Base-by-base conservation (phyloP, 192 early-diverging fungal species). In the Linnemannia hyalina region DNA sequence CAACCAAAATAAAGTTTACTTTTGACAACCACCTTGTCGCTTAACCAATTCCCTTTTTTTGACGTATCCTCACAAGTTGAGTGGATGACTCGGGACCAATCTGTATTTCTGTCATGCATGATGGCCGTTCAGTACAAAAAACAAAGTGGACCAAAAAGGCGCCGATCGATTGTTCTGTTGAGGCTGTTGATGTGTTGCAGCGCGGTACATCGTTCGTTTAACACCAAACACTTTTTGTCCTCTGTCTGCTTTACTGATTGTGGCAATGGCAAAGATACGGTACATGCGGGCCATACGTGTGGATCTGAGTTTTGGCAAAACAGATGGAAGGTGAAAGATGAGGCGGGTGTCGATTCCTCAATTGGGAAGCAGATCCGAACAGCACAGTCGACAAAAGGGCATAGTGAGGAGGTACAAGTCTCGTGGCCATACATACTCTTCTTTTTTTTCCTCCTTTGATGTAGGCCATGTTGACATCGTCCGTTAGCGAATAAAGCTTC, bases 41-140 rank as follows among this genome's bases (percentile, higher is more conserved):
- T 52, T 52, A 52, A 16, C 49, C 49, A 52, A 52, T 52, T 18
- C 18, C 18, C 18, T 5, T 52, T 52, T 52, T 52, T 52, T 52
- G 49, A 52, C 49, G 49, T 52, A 52, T 16, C 0, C 1, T 5
- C 44, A 15, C 44, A 11, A 46, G 44, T 52, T 52, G 15, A 22
- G 49, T 18, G 4, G 44, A n/a, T 77, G 76, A 77, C 76, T 77
- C 76, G 76, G 76, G 76, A 69, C 55, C n/a, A 10, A 57, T 57
- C 22, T 57, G 52, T 0, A 22, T 55, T 18, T 55, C n/a, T 60
- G n/a, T 60, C 57, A 60, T 60, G 29, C 60, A 65, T 29, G 15
- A 65, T 32, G 29, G 3, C 60, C 60, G 60, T 65, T 32, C n/a
- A 65, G 11, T 9, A 7, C 9, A 15, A 35, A 32, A 29, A 10